Evolutionary conservation across 176 grass and related monocot genomes (phyloP).

Genomic region (Rhynchospora tenuis): DNA sequence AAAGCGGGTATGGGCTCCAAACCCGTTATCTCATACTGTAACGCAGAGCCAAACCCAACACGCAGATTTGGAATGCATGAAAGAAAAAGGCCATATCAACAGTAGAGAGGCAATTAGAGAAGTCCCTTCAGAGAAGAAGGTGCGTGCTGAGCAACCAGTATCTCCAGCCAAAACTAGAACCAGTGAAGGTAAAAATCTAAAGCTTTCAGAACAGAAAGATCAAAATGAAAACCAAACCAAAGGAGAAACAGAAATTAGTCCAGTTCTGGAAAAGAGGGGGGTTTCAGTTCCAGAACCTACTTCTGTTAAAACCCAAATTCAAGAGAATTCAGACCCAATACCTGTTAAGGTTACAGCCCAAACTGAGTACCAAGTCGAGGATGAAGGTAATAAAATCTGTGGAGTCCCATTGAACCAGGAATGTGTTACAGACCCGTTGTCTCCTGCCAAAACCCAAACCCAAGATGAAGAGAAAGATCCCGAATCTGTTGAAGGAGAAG

Average conservation of each 20-base stretch:
- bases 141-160: background rate
- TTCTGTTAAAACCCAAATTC: background rate
- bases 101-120: background rate
- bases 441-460: background rate
- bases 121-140: background rate
- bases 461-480: background rate
- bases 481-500: constrained; percentile 26
- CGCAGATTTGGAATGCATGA: background rate
- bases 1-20: background rate
- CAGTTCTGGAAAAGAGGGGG: background rate
- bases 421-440: background rate
- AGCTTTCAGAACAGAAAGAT: constrained; percentile 7
- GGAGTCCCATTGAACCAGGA: background rate
- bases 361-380: background rate
- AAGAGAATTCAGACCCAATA: constrained; percentile 3
- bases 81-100: background rate
- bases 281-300: background rate
- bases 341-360: background rate
- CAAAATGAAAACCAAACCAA: background rate
- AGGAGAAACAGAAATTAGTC: constrained; percentile 3
- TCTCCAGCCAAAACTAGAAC: background rate
- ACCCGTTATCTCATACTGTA: background rate
- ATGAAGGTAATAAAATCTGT: background rate
- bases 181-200: constrained; percentile 1
- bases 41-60: constrained; percentile 17